Evolutionary conservation across 495 filamentous ascomycete genomes (phyloP).

Genomic region (Penicillium simplicissimum): DNA sequence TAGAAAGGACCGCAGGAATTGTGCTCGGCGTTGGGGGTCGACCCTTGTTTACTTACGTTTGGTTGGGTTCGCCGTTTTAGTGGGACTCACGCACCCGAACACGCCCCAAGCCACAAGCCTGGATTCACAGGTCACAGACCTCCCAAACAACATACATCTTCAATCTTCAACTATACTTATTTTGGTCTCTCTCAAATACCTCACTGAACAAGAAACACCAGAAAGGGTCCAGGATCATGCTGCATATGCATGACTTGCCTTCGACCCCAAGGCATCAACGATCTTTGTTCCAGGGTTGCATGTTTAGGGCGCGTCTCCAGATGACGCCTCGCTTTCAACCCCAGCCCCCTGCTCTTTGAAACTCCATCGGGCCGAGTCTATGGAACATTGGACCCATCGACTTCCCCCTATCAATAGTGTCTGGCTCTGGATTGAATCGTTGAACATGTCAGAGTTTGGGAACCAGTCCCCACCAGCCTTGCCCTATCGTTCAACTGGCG

Average conservation of each 20-base stretch:
- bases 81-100: not conserved
- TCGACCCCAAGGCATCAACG: not conserved
- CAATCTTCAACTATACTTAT: not conserved
- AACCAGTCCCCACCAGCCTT: conserved; percentile 26
- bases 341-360: conserved; percentile 3
- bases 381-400: conserved; percentile 16
- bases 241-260: conserved; percentile 10
- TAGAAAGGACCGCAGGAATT: not conserved
- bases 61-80: not conserved
- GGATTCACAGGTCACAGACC: not conserved
- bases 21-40: not conserved
- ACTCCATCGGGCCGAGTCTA: not conserved
- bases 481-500: conserved; percentile 15
- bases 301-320: conserved; percentile 5
- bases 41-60: not conserved
- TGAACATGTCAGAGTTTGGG: conserved; percentile 42
- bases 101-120: not conserved
- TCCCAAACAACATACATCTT: not conserved
- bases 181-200: not conserved
- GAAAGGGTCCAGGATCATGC: conserved; percentile 3
- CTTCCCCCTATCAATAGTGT: conserved; percentile 27
- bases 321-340: conserved; percentile 13
- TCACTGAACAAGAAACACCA: not conserved
- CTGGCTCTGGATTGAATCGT: conserved; percentile 34
- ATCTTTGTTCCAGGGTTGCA: conserved; percentile 5